Percentiles rank a stretch among this genome's conserved stretches.
Evolutionary conservation across 2,329 filamentous ascomycete genomes (phyloP).

Genomic region (Chrysosporium queenslandicum): DNA sequence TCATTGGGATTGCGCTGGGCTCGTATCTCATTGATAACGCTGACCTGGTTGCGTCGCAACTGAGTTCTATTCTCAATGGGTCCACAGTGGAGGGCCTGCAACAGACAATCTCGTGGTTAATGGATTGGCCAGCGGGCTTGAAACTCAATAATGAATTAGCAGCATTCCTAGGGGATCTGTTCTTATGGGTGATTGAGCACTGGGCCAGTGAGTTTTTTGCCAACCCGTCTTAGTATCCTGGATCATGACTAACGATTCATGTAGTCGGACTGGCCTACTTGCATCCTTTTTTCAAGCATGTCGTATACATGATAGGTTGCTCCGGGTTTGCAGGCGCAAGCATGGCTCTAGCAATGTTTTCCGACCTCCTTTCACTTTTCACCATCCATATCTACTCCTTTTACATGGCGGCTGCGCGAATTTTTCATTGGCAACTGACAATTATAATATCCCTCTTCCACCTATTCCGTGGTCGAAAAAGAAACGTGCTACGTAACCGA

Average conservation of each 20-base stretch:
- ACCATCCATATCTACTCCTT: slow-evolving; percentile 97
- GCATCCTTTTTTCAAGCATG: slow-evolving; percentile 66
- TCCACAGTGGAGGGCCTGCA: slow-evolving; percentile 86
- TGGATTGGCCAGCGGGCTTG: slow-evolving; percentile 87
- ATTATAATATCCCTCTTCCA: slow-evolving; percentile 98
- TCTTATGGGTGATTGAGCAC: slow-evolving; percentile 97
- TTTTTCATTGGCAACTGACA: slow-evolving; percentile 97
- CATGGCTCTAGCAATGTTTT: slow-evolving; percentile 93
- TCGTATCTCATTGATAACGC: slow-evolving; percentile 97
- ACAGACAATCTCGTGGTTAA: slow-evolving; percentile 86
- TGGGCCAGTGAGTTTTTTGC: slow-evolving; percentile 62
- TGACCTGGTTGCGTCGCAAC: slow-evolving; percentile 67
- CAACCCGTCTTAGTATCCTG: too few species aligned
- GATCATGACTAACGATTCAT: slow-evolving; percentile 16
- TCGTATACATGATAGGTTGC: slow-evolving; percentile 88
- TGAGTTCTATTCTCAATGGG: slow-evolving; percentile 61
- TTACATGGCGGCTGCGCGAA: slow-evolving; percentile 90
- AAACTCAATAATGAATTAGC: slow-evolving; percentile 93
- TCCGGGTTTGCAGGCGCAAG: slow-evolving; percentile 92
- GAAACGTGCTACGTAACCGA: slow-evolving; percentile 90
- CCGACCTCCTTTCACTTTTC: slow-evolving; percentile 79
- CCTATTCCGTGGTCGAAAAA: slow-evolving; percentile 94
- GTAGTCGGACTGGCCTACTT: slow-evolving; percentile 65
- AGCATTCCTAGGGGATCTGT: slow-evolving; percentile 86
- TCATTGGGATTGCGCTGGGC: slow-evolving; percentile 91